Conservation (phyloP, 2,329 filamentous ascomycete genomes). For the Emydomyces testavorans region DNA sequence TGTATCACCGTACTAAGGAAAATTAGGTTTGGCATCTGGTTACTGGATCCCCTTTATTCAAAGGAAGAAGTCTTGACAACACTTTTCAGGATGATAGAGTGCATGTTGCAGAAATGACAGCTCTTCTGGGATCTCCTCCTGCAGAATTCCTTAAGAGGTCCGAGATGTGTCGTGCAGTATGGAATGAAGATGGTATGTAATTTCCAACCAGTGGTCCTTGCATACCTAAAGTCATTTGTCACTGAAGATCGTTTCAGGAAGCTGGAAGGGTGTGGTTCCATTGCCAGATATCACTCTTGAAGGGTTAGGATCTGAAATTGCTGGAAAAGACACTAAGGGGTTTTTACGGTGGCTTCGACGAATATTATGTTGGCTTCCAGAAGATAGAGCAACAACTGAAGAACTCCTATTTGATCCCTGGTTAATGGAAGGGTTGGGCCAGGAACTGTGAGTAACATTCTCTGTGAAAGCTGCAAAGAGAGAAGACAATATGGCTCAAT, state of each 20-base stretch:
- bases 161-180: constrained; percentile 18
- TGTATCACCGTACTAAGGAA: background rate
- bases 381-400: constrained; percentile 15
- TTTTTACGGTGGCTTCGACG: constrained; percentile 16
- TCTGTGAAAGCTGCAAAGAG: no score
- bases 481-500: no score
- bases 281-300: constrained; percentile 8
- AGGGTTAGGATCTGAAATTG: background rate
- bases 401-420: constrained; percentile 16
- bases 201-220: background rate
- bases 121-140: constrained; percentile 15
- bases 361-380: constrained; percentile 19
- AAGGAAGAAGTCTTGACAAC: background rate
- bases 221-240: background rate
- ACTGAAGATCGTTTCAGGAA: background rate
- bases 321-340: constrained; percentile 22
- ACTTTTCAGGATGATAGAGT: constrained; percentile 8
- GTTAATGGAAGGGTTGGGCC: constrained; percentile 12
- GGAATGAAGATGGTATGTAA: constrained; percentile 18
- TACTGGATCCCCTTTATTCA: constrained; percentile 3
- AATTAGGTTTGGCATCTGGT: constrained; percentile 13
- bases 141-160: constrained; percentile 15
- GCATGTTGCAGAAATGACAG: constrained; percentile 21
- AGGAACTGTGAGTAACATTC: no score
- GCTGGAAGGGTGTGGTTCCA: background rate